Evolutionary conservation across 768 basidiomycete genomes (phyloP).

Genomic region (Dendrothele bispora): DNA sequence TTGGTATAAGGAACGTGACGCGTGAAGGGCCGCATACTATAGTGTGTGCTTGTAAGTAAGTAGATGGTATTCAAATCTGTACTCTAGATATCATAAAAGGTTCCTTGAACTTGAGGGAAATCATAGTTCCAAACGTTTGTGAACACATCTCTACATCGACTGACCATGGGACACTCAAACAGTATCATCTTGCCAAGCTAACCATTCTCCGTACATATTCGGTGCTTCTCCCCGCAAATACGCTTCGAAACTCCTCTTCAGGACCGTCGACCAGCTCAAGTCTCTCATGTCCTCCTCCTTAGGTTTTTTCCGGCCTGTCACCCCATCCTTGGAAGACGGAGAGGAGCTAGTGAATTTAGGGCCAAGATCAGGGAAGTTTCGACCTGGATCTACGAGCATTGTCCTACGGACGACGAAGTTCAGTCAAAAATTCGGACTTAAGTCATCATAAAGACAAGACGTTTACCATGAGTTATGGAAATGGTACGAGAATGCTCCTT

Average conservation of each 20-base stretch:
- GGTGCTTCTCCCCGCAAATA: conserved; percentile 90
- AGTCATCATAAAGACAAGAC: conserved; percentile 4
- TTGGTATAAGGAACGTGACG: no score
- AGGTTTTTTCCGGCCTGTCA: no score
- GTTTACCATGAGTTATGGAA: conserved; percentile 91
- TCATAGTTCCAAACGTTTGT: no score
- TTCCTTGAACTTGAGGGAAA: no score
- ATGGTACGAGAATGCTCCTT: conserved; percentile 94
- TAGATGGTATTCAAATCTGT: no score
- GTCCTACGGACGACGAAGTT: conserved; percentile 56
- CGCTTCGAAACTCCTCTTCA: conserved; percentile 94
- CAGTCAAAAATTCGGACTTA: conserved; percentile 1
- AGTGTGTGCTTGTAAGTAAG: no score
- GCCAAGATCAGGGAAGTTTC: conserved; percentile 97
- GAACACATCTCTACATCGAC: no score
- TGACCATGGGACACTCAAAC: no score
- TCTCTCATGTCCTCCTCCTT: conserved; percentile 92
- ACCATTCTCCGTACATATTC: conserved; percentile 92
- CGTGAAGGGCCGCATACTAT: no score
- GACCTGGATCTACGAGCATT: conserved; percentile 87
- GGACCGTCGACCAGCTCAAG: conserved; percentile 90
- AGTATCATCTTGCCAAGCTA: conserved; percentile 55
- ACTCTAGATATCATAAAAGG: no score
- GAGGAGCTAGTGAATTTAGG: no score
- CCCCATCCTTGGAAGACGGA: no score